Conservation (phyloP, 2,329 filamentous ascomycete genomes). For the Colletotrichum sp. region DNA sequence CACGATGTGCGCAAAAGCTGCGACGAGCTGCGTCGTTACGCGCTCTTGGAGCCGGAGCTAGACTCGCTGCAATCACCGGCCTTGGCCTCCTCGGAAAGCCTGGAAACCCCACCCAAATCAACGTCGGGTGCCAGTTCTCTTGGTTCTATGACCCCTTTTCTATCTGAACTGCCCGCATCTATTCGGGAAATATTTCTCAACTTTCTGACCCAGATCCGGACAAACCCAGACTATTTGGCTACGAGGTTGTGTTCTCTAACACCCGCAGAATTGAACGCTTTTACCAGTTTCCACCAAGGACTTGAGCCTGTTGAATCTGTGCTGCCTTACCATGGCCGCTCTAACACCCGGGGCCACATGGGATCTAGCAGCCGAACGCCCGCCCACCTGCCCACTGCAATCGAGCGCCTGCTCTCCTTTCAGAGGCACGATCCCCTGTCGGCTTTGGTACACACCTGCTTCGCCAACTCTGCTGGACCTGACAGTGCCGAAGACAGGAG, state of each 20-base stretch:
- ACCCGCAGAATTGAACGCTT: slow-evolving; percentile 75
- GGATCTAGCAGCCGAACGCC: slow-evolving; percentile 29
- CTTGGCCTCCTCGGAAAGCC: slow-evolving; percentile 40
- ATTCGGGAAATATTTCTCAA: slow-evolving; percentile 78
- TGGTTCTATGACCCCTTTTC: slow-evolving; percentile 58
- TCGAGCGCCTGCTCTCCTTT: slow-evolving; percentile 86
- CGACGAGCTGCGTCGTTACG: slow-evolving; percentile 74
- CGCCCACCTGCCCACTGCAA: slow-evolving; percentile 61
- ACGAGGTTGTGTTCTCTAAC: slow-evolving; percentile 79
- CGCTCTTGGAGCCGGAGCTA: slow-evolving; percentile 75
- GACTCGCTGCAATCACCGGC: slow-evolving; percentile 61
- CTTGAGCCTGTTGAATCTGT: slow-evolving; percentile 86
- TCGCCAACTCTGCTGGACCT: slow-evolving; percentile 83
- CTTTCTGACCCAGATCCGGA: slow-evolving; percentile 82
- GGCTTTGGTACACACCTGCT: slow-evolving; percentile 85
- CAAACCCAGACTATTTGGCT: slow-evolving; percentile 87
- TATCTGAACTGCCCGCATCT: slow-evolving; percentile 77
- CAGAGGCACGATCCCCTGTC: slow-evolving; percentile 88
- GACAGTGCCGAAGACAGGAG: slow-evolving; percentile 82
- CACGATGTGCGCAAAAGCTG: slow-evolving; percentile 81
- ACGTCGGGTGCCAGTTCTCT: slow-evolving; percentile 39
- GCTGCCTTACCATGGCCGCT: slow-evolving; percentile 69
- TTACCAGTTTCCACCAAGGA: slow-evolving; percentile 80
- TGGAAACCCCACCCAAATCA: slow-evolving; percentile 11
- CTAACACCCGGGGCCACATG: slow-evolving; percentile 52